Evolutionary conservation across 352 stramenopile species (phyloP), one percentile per base, ranked within the genome.

Genomic region (Globisporangium mamillatum): DNA sequence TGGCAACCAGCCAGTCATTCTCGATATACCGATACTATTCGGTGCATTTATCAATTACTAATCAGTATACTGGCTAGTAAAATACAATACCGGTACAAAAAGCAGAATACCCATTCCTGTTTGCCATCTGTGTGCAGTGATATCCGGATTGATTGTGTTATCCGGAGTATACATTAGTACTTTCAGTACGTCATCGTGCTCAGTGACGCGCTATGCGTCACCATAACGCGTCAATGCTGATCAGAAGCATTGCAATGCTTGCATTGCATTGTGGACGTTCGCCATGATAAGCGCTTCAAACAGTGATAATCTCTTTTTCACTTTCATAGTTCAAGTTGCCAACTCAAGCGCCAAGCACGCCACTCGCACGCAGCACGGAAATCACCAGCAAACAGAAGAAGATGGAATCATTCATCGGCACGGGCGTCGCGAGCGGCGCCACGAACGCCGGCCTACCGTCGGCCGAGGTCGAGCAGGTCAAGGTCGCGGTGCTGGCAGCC

Each of bases 401-500:
- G 9, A 87, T 85, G 81, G 79, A 89, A 55, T 68, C 72, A 20
- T 73, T 76, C 65, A 70, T 85, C 46, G 46, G 74, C 54, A 69
- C 61, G 4, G 69, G 69, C 36, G 72, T 75, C 63, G 75, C 68
- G n/a, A 60, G 75, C 36, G 77, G 77, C 27, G 73, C 79, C 27
- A 87, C 75, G n/a, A 81, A 91, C 76, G 82, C 85, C 6, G 84
- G 88, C 14, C 77, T 93, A 41, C 83, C 87, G 1, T 91, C 81
- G 4, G 86, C 82, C 12, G 82, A 91, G 36, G 81, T 90, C 44
- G 84, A 92, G 75, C 79, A 82, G 44, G 84, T 93, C 63, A 95
- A 95, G 67, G 82, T 96, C 57, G 80, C 86, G 5, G 90, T 97
- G 64, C 84, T 98, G 46, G 96, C 96, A 16, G 97, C 94, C 1